Percentiles rank a stretch among this genome's conserved stretches.
Conservation (phyloP, 1,139 yeast species). For the Pichia inconspicua region DNA sequence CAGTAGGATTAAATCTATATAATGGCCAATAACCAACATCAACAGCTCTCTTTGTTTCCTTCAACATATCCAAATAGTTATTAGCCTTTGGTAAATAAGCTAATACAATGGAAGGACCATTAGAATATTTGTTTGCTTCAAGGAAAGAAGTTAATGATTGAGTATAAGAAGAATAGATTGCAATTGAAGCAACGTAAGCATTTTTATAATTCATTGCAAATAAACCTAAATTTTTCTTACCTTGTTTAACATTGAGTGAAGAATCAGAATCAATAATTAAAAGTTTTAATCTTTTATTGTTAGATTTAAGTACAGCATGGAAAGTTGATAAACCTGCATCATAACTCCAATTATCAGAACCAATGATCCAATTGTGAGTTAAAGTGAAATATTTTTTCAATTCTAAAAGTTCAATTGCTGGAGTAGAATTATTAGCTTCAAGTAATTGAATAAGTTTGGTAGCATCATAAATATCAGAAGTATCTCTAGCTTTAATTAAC, state of each 20-base stretch:
- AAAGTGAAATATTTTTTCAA: slow-evolving; percentile 39
- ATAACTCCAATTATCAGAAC: slow-evolving; percentile 93
- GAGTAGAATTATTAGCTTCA: slow-evolving; percentile 12
- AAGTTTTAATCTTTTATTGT: slow-evolving; percentile 66
- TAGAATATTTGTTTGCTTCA: slow-evolving; percentile 71
- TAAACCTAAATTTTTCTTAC: slow-evolving; percentile 90
- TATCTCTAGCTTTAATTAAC: slow-evolving; percentile 42
- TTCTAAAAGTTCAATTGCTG: slow-evolving; percentile 40
- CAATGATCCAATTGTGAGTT: slow-evolving; percentile 73
- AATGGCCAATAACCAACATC: slow-evolving; percentile 96
- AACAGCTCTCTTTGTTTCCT: slow-evolving; percentile 84
- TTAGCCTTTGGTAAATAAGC: slow-evolving; percentile 77
- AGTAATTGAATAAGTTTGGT: slow-evolving; percentile 32
- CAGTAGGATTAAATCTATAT: slow-evolving; percentile 70
- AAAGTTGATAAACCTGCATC: slow-evolving; percentile 91
- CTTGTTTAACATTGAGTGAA: slow-evolving; percentile 39
- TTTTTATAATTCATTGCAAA: slow-evolving; percentile 93
- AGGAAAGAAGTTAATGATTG: slow-evolving; percentile 83
- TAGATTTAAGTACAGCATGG: slow-evolving; percentile 72
- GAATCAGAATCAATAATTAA: slow-evolving; percentile 90
- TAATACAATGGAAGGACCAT: slow-evolving; percentile 85
- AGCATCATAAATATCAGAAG: slow-evolving; percentile 22
- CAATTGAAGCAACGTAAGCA: slow-evolving; percentile 90
- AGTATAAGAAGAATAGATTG: slow-evolving; percentile 87
- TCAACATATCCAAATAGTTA: slow-evolving; percentile 64